Conservation (phyloP, 2,329 filamentous ascomycete species). For the Xylariaceae sp. region DNA sequence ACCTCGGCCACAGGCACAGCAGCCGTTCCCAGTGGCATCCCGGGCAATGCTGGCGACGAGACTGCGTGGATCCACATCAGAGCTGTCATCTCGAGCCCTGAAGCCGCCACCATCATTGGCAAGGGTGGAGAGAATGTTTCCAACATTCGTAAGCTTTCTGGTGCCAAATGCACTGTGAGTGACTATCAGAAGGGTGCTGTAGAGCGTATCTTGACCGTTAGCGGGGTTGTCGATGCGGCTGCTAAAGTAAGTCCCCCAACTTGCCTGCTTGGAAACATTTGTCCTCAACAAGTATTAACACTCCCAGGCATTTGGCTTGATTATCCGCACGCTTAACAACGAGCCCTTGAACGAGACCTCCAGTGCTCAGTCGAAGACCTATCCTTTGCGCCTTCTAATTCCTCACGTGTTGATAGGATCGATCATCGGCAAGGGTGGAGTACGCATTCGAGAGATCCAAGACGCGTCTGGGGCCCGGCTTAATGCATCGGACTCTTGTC, state of each 20-base stretch:
- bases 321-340: conserved; percentile 97
- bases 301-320: conserved; percentile 83
- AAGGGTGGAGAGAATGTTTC: conserved; percentile 99
- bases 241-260: conserved; percentile 67
- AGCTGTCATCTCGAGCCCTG: conserved; percentile 93
- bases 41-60: conserved; percentile 71
- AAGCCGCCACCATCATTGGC: conserved; percentile 96
- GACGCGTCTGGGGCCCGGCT: conserved; percentile 94
- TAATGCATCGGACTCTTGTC: conserved; percentile 91
- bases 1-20: conserved; percentile 32
- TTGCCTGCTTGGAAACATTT: conserved; percentile 6
- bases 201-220: conserved; percentile 95
- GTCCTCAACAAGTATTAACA: conserved; percentile 11
- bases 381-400: conserved; percentile 89
- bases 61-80: conserved; percentile 95
- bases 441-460: conserved; percentile 96
- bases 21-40: conserved; percentile 33
- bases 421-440: conserved; percentile 96
- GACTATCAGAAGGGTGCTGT: conserved; percentile 97
- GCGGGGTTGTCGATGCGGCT: conserved; percentile 90
- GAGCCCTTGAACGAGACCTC: conserved; percentile 86
- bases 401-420: conserved; percentile 97
- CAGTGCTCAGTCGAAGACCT: conserved; percentile 92
- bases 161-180: conserved; percentile 97
- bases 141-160: conserved; percentile 90